phyloP scores from a whole-genome alignment of 1,284 basidiomycete species.

The Lignosus rhinocerotis region DNA sequence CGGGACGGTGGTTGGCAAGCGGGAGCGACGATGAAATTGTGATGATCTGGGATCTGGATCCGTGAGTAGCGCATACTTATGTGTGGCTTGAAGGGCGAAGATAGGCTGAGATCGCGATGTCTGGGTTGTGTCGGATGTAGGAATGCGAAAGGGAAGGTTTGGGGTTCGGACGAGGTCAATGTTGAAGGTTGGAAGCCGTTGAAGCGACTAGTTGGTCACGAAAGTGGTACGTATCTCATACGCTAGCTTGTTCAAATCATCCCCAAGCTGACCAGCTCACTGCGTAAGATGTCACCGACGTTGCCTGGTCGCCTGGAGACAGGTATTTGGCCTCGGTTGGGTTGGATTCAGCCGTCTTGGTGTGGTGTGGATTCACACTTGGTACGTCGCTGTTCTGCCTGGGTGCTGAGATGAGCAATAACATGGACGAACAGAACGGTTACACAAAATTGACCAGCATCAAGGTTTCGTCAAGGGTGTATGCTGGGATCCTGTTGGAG shows the following conservation, averaged over 20 bases:
- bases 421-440: constrained; percentile 48
- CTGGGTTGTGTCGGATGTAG: constrained; percentile 39
- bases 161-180: constrained; percentile 91
- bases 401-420: not conserved
- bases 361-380: constrained; percentile 91
- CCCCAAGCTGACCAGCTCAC: not conserved
- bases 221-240: constrained; percentile 64
- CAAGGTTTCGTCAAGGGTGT: constrained; percentile 98
- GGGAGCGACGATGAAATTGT: constrained; percentile 96
- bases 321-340: constrained; percentile 93
- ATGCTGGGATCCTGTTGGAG: constrained; percentile 96
- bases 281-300: constrained; percentile 84
- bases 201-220: constrained; percentile 89
- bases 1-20: constrained; percentile 91
- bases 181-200: constrained; percentile 98
- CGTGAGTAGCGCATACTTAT: constrained; percentile 53
- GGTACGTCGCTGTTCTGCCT: constrained; percentile 38
- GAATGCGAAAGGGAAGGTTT: constrained; percentile 80
- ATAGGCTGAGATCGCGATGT: not conserved
- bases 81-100: not conserved
- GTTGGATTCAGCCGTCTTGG: constrained; percentile 86
- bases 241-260: too few relatives aligned
- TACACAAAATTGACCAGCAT: constrained; percentile 86
- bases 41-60: constrained; percentile 97
- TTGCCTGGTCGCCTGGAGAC: constrained; percentile 94